A percentile compares a stretch with the other conserved stretches of the same genome.
Conservation (phyloP, 768 basidiomycete species). For the Hortiboletus campestris region DNA sequence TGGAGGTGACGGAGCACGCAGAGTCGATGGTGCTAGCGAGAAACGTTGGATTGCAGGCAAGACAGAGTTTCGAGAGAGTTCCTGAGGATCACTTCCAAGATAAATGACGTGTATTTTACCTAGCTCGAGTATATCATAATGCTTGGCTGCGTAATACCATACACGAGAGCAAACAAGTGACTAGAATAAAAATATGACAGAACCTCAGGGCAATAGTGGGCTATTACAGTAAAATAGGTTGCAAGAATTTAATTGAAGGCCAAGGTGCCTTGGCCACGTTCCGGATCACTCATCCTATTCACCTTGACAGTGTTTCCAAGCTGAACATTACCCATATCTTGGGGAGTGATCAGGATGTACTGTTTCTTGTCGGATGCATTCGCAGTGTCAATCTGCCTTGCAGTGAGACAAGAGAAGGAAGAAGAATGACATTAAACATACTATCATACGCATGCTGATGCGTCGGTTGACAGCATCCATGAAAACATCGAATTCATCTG, state of each 20-base stretch:
- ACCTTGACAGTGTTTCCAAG: conserved; percentile 71
- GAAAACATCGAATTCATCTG: conserved; percentile 98
- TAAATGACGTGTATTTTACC: neutral
- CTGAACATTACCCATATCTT: conserved; percentile 76
- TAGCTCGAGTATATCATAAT: neutral
- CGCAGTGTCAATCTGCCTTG: conserved; percentile 77
- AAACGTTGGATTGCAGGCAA: conserved; percentile 2
- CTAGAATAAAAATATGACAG: conserved; percentile 8
- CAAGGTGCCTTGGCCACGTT: conserved; percentile 57
- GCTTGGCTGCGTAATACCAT: neutral
- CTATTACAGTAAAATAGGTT: neutral
- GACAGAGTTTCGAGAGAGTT: conserved; percentile 4
- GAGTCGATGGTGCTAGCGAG: conserved; percentile 9
- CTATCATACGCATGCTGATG: conserved; percentile 95
- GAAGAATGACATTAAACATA: conserved; percentile 32
- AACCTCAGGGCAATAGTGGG: neutral
- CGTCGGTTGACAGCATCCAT: conserved; percentile 93
- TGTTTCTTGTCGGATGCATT: conserved; percentile 86
- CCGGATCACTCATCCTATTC: conserved; percentile 75
- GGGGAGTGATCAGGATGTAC: conserved; percentile 95
- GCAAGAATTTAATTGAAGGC: conserved; percentile 28
- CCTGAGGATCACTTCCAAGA: neutral
- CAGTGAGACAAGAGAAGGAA: conserved; percentile 2
- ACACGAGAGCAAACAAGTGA: neutral
- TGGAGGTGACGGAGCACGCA: neutral